These are phyloP conservation scores for Torulaspora quercuum DNA, from an alignment of 805 yeast species.

Conservation along the genomic window DNA sequence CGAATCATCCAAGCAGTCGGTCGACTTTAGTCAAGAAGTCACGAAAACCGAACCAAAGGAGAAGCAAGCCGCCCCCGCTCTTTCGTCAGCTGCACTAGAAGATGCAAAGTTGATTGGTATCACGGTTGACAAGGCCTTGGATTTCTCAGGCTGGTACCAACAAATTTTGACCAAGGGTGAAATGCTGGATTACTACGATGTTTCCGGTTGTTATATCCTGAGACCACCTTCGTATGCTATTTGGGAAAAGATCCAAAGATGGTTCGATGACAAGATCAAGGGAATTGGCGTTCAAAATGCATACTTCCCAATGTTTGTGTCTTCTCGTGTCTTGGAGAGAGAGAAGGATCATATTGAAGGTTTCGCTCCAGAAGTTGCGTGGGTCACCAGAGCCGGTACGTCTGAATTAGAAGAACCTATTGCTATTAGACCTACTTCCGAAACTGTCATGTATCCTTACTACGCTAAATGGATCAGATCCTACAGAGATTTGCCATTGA, in stretches of 20 bases:
- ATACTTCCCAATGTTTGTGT: constrained; percentile 98
- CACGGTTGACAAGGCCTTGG: constrained; percentile 87
- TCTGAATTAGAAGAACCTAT: constrained; percentile 96
- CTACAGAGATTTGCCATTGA: constrained; percentile 94
- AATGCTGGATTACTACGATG: constrained; percentile 97
- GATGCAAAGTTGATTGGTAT: constrained; percentile 94
- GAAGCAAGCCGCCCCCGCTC: constrained; percentile 30
- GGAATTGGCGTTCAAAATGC: constrained; percentile 88
- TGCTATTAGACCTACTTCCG: constrained; percentile 99
- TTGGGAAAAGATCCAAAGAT: constrained; percentile 92
- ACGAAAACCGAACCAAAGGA: constrained; percentile 40
- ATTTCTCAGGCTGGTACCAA: constrained; percentile 96
- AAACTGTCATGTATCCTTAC: constrained; percentile 99
- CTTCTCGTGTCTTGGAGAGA: constrained; percentile 85
- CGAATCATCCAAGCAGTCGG: constrained; percentile 39
- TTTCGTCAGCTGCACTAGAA: constrained; percentile 53
- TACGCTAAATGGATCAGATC: constrained; percentile 99
- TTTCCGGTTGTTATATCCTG: constrained; percentile 96
- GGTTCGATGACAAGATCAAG: constrained; percentile 80
- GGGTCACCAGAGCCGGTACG: constrained; percentile 96
- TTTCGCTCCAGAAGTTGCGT: constrained; percentile 99
- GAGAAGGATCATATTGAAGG: constrained; percentile 99
- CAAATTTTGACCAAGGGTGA: constrained; percentile 96
- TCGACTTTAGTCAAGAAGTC: constrained; percentile 46
- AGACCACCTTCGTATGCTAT: constrained; percentile 92